Evolutionary conservation across 1,284 basidiomycete species (phyloP).

Genomic region (Coniferiporia sulphurascens): DNA sequence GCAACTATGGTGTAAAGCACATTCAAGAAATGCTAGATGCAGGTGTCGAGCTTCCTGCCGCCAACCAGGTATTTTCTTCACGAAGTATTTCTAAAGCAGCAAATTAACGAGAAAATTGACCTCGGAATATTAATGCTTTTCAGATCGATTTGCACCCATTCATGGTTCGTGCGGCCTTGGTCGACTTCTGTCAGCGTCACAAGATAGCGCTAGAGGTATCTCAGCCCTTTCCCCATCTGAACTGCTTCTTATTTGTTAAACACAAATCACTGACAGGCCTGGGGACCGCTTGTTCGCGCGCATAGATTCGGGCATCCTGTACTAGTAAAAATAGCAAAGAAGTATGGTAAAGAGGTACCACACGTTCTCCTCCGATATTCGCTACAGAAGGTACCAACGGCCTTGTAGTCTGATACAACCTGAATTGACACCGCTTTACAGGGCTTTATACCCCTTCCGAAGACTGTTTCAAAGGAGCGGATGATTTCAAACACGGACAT

Average conservation of each 20-base stretch:
- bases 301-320: conserved; percentile 46
- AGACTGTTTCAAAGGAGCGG: conserved; percentile 62
- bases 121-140: neutral
- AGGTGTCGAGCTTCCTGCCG: conserved; percentile 37
- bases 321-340: conserved; percentile 38
- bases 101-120: neutral
- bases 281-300: conserved; percentile 49
- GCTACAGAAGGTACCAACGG: conserved; percentile 54
- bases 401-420: neutral
- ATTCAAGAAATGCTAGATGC: conserved; percentile 41
- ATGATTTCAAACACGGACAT: conserved; percentile 67
- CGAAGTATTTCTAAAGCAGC: neutral
- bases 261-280: conserved; percentile 34
- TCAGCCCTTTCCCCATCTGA: conserved; percentile 28
- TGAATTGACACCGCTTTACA: conserved; percentile 21
- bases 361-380: conserved; percentile 70
- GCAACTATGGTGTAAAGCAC: conserved; percentile 49
- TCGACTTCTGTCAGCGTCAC: conserved; percentile 41
- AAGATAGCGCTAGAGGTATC: conserved; percentile 44
- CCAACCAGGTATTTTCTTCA: conserved; percentile 39
- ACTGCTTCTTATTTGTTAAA: conserved; percentile 28
- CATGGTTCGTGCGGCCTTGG: conserved; percentile 47
- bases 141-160: conserved; percentile 55
- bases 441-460: conserved; percentile 69
- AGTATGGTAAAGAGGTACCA: conserved; percentile 50